Percentiles rank a stretch among this genome's conserved stretches.
Evolutionary conservation across 345 rosid genomes (phyloP).

Genomic region (Tarenaya hassleriana): DNA sequence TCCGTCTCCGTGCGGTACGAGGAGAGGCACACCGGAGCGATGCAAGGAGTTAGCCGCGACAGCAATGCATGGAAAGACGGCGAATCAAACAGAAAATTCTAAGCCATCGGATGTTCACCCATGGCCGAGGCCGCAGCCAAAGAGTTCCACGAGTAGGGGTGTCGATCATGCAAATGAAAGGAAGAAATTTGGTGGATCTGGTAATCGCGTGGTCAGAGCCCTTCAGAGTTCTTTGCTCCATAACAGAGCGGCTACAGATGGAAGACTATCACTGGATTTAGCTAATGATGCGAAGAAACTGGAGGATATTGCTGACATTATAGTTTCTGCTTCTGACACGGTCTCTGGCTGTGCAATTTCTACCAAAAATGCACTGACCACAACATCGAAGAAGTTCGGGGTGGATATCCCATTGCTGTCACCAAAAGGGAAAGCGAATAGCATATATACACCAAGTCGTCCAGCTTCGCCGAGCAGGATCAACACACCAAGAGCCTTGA

Average conservation of each 20-base stretch:
- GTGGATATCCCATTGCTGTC: constrained; percentile 47
- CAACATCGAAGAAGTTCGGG: constrained; percentile 37
- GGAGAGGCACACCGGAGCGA: constrained; percentile 78
- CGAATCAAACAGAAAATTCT: constrained; percentile 58
- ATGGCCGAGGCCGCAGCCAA: constrained; percentile 54
- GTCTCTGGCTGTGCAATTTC: constrained; percentile 55
- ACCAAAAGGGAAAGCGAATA: too few relatives aligned
- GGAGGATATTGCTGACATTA: constrained; percentile 21
- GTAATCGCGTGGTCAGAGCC: constrained; percentile 49
- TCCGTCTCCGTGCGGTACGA: constrained; percentile 31
- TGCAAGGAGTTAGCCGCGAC: constrained; percentile 30
- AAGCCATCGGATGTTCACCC: constrained; percentile 48
- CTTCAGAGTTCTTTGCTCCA: constrained; percentile 51
- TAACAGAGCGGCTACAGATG: constrained; percentile 42
- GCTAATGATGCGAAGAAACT: constrained; percentile 31
- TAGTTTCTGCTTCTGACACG: constrained; percentile 44
- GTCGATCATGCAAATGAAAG: constrained; percentile 62
- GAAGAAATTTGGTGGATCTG: constrained; percentile 56
- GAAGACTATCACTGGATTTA: constrained; percentile 49
- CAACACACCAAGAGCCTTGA: constrained; percentile 43
- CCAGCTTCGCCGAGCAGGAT: constrained; percentile 42
- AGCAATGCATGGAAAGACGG: constrained; percentile 16
- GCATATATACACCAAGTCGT: too few relatives aligned
- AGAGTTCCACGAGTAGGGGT: constrained; percentile 46
- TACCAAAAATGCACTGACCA: constrained; percentile 30